phyloP scores from a whole-genome alignment of 345 rosid genomes.

The Populus tremula region DNA sequence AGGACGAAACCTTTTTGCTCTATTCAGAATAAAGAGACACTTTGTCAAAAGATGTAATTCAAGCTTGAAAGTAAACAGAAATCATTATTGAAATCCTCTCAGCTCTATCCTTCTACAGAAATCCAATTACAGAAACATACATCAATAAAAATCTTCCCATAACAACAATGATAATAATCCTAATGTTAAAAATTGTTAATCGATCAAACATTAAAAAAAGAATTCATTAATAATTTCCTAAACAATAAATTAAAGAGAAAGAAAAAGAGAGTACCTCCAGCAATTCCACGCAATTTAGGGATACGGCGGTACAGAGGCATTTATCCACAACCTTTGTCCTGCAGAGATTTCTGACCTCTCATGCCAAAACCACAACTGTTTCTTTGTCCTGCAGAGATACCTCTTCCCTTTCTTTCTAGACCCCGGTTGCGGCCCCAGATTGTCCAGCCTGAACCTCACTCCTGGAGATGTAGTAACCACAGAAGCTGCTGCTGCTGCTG shows the following conservation, averaged over 20 bases:
- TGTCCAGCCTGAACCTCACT: constrained; percentile 64
- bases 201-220: too few relatives aligned
- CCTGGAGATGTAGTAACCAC: constrained; percentile 12
- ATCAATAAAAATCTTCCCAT: too few relatives aligned
- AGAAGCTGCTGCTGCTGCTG: constrained; percentile 17
- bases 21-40: too few relatives aligned
- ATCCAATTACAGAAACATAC: too few relatives aligned
- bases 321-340: too few relatives aligned
- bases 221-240: not conserved
- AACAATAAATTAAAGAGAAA: not conserved
- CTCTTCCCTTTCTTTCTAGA: constrained; percentile 90
- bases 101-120: not conserved
- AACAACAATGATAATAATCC: too few relatives aligned
- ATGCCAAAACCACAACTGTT: constrained; percentile 91
- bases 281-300: constrained; percentile 89
- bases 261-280: constrained; percentile 58
- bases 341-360: constrained; percentile 99
- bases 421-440: constrained; percentile 86
- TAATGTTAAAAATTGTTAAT: not conserved
- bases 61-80: too few relatives aligned
- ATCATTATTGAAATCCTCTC: not conserved
- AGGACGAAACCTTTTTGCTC: too few relatives aligned
- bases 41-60: too few relatives aligned
- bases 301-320: constrained; percentile 89
- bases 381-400: constrained; percentile 86